Base-by-base conservation (phyloP, 2,329 filamentous ascomycete species). In the Scedosporium apiospermum region DNA sequence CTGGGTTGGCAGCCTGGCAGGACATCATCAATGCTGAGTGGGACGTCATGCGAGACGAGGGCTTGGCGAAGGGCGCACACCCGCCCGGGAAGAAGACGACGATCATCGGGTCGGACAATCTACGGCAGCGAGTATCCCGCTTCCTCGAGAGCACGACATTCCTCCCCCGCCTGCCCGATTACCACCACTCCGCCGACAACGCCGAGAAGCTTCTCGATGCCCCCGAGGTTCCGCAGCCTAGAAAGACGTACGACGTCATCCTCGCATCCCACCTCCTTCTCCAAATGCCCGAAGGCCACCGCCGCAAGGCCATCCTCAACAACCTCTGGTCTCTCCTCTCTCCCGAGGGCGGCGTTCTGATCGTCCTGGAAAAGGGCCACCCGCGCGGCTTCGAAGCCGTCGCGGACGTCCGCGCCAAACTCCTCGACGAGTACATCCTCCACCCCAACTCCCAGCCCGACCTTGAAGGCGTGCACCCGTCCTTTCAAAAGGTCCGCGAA, bases 331-430 rank as follows among this genome's bases (percentile, higher is more conserved):
- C 85, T 14, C 80, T 97, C 60, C 80, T 97, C 3, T 90, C 89
- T 61, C 89, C 89, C 1, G 82, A 93, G 18, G 93, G 93, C 1
- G 95, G 95, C 42, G 83, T 99, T 14, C 80, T 99, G 4, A 84
- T 98, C 58, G 76, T 98, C 3, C 77, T 97, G 23, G 95, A 99
- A 73, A 98, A 97, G 73, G 95, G 92, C 0, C 85, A 96, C 12
- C 90, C 92, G 12, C 86, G 91, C 53, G 95, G 95, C 0, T 99
- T 99, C 67, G 95, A 98, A 72, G 90, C 91, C 14, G 85, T 99
- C 49, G 93, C 91, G 10, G 89, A 89, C 58, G 92, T 93, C 5
- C 87, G 95, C 59, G 83, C 92, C 51, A 85, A 90, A 64, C 78
- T 99, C 0, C 79, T 98, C 0, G 84, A 89, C 65, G 85, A 88